Conservation (phyloP, 768 basidiomycete species). For the Clitopilus passeckerianus region DNA sequence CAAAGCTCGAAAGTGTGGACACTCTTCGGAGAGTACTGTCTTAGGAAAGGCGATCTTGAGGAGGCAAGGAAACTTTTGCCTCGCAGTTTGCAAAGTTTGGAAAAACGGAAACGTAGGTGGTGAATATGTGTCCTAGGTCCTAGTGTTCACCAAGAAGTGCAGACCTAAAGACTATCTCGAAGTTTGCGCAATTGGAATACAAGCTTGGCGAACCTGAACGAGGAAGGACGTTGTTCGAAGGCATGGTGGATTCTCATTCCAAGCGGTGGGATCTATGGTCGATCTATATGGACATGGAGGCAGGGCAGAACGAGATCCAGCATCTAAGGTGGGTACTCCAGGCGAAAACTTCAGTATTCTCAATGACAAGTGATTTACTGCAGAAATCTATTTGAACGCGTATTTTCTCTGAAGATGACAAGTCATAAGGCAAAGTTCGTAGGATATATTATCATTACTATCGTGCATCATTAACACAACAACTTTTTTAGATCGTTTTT, state of each 20-base stretch:
- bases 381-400: conserved; percentile 85
- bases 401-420: conserved; percentile 82
- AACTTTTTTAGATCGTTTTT: conserved; percentile 69
- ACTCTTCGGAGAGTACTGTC: conserved; percentile 76
- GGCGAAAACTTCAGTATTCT: neutral
- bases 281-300: conserved; percentile 96
- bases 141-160: neutral
- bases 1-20: conserved; percentile 95
- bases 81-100: conserved; percentile 83
- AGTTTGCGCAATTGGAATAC: conserved; percentile 94
- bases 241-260: conserved; percentile 91
- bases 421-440: conserved; percentile 93
- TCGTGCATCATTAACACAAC: conserved; percentile 7
- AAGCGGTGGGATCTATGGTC: conserved; percentile 96
- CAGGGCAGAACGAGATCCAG: conserved; percentile 72
- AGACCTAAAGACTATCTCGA: conserved; percentile 96
- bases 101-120: conserved; percentile 87
- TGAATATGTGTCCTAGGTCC: neutral
- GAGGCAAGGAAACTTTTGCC: conserved; percentile 83
- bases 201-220: conserved; percentile 91
- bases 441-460: conserved; percentile 1
- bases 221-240: conserved; percentile 94
- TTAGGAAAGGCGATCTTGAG: conserved; percentile 68
- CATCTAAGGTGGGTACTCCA: conserved; percentile 53
- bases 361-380: neutral